These are phyloP conservation scores for Penicillium sp. DNA, from an alignment of 2,329 filamentous ascomycete species.

Conservation along the genomic window DNA sequence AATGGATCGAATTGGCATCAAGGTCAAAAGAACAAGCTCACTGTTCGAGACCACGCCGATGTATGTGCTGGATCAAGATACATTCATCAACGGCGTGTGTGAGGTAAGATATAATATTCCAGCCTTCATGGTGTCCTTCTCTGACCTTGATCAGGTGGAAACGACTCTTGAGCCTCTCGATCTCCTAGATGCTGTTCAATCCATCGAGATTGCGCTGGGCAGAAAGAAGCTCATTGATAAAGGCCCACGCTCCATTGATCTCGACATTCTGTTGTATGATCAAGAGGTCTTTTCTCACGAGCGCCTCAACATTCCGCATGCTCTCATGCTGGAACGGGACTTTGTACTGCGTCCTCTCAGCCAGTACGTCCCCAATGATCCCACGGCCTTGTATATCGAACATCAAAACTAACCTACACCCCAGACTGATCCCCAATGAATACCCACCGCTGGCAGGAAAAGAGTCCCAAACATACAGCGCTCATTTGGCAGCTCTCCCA, in stretches of 20 bases:
- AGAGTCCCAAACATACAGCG: slow-evolving; percentile 33
- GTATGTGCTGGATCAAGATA: slow-evolving; percentile 88
- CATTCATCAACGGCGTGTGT: slow-evolving; percentile 89
- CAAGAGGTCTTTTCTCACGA: slow-evolving; percentile 66
- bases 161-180: slow-evolving; percentile 74
- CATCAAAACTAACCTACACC: neutral
- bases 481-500: slow-evolving; percentile 37
- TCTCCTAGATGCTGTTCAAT: slow-evolving; percentile 78
- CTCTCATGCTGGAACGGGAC: slow-evolving; percentile 82
- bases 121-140: neutral
- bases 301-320: slow-evolving; percentile 81
- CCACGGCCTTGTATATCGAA: neutral
- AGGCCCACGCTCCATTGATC: slow-evolving; percentile 89
- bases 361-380: slow-evolving; percentile 34
- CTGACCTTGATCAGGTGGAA: slow-evolving; percentile 66
- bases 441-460: slow-evolving; percentile 33
- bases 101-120: slow-evolving; percentile 62
- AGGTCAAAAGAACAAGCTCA: slow-evolving; percentile 76
- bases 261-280: slow-evolving; percentile 87
- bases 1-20: slow-evolving; percentile 74
- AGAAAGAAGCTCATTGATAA: slow-evolving; percentile 87
- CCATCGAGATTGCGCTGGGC: slow-evolving; percentile 78
- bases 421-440: slow-evolving; percentile 46
- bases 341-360: slow-evolving; percentile 88
- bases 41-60: slow-evolving; percentile 96